Evolutionary conservation across 208 protist genomes (phyloP).

Genomic region (Phytomonas serpens): DNA sequence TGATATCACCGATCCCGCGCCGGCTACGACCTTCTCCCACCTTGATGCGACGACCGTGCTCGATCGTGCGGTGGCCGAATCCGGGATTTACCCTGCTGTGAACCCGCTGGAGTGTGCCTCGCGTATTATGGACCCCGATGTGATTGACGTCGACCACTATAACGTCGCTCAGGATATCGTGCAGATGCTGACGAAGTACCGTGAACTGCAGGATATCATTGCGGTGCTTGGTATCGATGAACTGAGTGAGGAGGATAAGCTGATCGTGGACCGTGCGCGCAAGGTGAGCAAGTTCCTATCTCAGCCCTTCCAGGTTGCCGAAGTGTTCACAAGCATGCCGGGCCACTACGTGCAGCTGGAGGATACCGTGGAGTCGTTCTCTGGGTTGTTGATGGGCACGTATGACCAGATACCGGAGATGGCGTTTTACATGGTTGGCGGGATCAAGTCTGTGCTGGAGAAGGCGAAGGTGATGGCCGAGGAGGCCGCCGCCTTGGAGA

Average conservation of each 20-base stretch:
- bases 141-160: slow-evolving; percentile 97
- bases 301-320: slow-evolving; percentile 97
- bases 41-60: slow-evolving; percentile 98
- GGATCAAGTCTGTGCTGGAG: slow-evolving; percentile 88
- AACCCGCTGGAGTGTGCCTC: slow-evolving; percentile 98
- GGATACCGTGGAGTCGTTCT: slow-evolving; percentile 94
- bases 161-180: slow-evolving; percentile 93
- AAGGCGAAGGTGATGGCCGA: slow-evolving; percentile 91
- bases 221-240: slow-evolving; percentile 99
- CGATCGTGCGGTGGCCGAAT: slow-evolving; percentile 95
- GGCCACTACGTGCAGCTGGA: slow-evolving; percentile 93
- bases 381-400: slow-evolving; percentile 88
- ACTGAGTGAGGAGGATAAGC: slow-evolving; percentile 97
- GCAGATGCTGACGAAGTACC: slow-evolving; percentile 98
- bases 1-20: slow-evolving; percentile 98
- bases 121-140: slow-evolving; percentile 95
- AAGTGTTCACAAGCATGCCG: slow-evolving; percentile 95
- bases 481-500: slow-evolving; percentile 63
- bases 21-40: slow-evolving; percentile 98
- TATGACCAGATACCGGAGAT: slow-evolving; percentile 95
- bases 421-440: slow-evolving; percentile 98
- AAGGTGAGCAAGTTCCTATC: slow-evolving; percentile 93
- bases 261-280: slow-evolving; percentile 93
- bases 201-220: slow-evolving; percentile 98
- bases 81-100: slow-evolving; percentile 97